Evolutionary conservation across 352 stramenopile genomes (phyloP).

Genomic region (Thalassiosira hispida): DNA sequence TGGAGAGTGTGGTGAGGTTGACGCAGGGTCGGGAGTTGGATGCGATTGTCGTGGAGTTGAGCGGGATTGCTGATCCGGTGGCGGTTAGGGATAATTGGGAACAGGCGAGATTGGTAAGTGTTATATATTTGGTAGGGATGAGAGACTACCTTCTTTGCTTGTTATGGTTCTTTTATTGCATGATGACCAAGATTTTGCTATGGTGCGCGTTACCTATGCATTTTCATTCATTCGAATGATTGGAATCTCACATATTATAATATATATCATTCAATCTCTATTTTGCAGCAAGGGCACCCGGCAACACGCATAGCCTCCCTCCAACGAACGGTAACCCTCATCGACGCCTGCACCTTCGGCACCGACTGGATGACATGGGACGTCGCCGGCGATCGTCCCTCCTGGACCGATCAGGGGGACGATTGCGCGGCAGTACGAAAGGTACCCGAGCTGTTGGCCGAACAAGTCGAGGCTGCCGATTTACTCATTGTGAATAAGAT

Average conservation of each 20-base stretch:
- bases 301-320: conserved; percentile 68
- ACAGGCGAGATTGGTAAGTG: conserved; percentile 38
- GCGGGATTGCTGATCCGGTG: conserved; percentile 85
- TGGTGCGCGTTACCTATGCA: too few relatives aligned
- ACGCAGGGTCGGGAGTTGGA: conserved; percentile 68
- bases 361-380: conserved; percentile 84
- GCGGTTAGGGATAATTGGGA: conserved; percentile 80
- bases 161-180: too few relatives aligned
- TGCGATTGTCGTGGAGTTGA: conserved; percentile 85
- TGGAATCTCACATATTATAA: too few relatives aligned
- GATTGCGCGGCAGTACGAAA: conserved; percentile 61
- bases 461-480: conserved; percentile 87
- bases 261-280: not conserved
- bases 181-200: too few relatives aligned
- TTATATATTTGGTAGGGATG: conserved; percentile 4
- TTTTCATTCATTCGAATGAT: too few relatives aligned
- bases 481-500: conserved; percentile 86
- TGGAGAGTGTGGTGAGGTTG: conserved; percentile 72
- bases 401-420: conserved; percentile 63
- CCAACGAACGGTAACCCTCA: conserved; percentile 79
- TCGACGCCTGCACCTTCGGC: conserved; percentile 84
- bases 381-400: conserved; percentile 53
- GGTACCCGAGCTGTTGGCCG: conserved; percentile 84
- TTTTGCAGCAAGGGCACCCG: conserved; percentile 49
- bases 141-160: too few relatives aligned